Base-by-base conservation (phyloP, 78 protist species). In the Dictyostelium firmibasis region DNA sequence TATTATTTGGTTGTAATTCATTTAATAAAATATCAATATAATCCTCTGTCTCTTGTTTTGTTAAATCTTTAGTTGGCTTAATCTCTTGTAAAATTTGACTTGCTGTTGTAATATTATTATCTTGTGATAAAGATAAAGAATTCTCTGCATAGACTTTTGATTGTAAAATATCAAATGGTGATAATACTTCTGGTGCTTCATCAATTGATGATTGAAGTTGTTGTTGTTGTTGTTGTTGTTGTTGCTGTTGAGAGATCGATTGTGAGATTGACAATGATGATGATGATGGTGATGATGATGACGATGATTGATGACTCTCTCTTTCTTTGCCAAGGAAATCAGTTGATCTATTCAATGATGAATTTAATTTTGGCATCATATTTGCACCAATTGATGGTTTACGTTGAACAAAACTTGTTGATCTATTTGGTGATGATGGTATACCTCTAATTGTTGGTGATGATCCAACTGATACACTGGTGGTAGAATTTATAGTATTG, bases 1-100 rank as follows among this genome's bases (percentile, higher is more conserved):
- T 6, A 77, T 84, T 44, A 13, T 29, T 43, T 35, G 91, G 75
- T 87, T 83, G 93, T 43, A 87, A 87, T 43, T 87, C 93, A n/a
- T 87, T 62, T 16, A 87, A 23, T 3, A 87, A 29, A 10, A 35
- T 35, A 64, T 87, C 77, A 16, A 87, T 23, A 62, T 79, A 87
- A 47, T 50, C 43, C 31, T 78, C 75, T 9, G 76, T 47, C 14
- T 82, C 84, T 79, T 79, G 57, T 79, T 79, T 79, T 8, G 84
- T 27, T 18, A 79, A 29, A 7, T 82, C 75, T 20, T 31, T 82
- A 13, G 75, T 57, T n/a, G 60, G 83, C 20, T 41, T 43, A 82
- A 16, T 82, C 18, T 23, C 50, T 23, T 16, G 27, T 27, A 82
- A 33, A 16, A 57, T 50, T 35, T 50, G 47, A 14, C 33, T 25